These are phyloP conservation scores for Fraxinus ornus DNA, from an alignment of 305 asterid species.

Conservation along the genomic window DNA sequence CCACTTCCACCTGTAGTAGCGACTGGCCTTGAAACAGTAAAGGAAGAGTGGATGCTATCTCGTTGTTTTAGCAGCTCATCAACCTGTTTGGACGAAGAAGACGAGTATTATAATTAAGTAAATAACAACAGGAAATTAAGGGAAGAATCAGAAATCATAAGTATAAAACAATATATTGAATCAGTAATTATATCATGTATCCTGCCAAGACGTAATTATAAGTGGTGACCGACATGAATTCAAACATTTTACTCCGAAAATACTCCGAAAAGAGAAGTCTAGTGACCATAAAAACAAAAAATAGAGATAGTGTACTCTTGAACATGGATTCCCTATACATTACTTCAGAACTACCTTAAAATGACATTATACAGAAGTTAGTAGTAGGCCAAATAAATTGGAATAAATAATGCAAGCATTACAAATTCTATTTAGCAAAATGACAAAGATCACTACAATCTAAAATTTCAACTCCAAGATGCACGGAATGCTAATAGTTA, in stretches of 20 bases:
- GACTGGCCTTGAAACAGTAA: slow-evolving; percentile 63
- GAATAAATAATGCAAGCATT: background rate
- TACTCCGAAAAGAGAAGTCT: background rate
- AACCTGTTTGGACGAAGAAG: slow-evolving; percentile 45
- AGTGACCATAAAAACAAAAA: background rate
- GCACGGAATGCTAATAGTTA: background rate
- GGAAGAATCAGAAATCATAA: background rate
- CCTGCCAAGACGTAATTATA: background rate
- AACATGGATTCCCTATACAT: background rate
- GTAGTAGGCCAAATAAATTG: background rate
- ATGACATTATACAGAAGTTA: background rate
- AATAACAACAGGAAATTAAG: background rate
- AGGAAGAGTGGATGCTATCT: slow-evolving; percentile 78
- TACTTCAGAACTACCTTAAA: background rate
- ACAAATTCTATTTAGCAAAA: background rate
- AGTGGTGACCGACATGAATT: background rate
- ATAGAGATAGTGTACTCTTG: background rate
- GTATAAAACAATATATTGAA: background rate
- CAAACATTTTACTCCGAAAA: background rate
- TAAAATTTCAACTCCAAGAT: background rate
- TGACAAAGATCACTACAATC: background rate
- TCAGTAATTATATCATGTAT: background rate
- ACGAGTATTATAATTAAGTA: slow-evolving; percentile 5
- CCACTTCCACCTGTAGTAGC: slow-evolving; percentile 34
- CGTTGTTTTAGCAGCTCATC: slow-evolving; percentile 93